Conservation (phyloP, 306 rosid species). For the Sophora flavescens region DNA sequence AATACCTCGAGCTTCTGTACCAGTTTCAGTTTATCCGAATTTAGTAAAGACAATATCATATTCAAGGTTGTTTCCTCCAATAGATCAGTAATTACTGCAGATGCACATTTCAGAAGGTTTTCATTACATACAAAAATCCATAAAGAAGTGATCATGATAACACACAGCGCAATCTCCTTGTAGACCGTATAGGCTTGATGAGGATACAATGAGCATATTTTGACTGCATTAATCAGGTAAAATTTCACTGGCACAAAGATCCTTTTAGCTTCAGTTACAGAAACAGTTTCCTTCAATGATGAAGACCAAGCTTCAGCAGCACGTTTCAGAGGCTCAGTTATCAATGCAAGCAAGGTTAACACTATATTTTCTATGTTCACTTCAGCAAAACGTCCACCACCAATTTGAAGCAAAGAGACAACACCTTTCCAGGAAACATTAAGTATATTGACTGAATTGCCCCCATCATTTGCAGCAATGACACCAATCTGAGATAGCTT, state of each 20-base stretch:
- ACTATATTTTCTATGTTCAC: conserved; percentile 63
- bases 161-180: conserved; percentile 67
- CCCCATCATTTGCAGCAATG: conserved; percentile 87
- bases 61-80: conserved; percentile 77
- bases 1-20: conserved; percentile 68
- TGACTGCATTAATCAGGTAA: conserved; percentile 80
- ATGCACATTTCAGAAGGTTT: conserved; percentile 61
- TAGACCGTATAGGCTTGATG: conserved; percentile 67
- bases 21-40: conserved; percentile 65
- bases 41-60: conserved; percentile 65
- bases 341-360: conserved; percentile 65
- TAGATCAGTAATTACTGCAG: conserved; percentile 70
- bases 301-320: conserved; percentile 80
- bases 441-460: conserved; percentile 79
- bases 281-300: conserved; percentile 58
- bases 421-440: conserved; percentile 95
- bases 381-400: conserved; percentile 56
- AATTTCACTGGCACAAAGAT: conserved; percentile 85
- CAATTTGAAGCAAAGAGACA: conserved; percentile 85
- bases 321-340: conserved; percentile 70
- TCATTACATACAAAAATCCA: conserved; percentile 65
- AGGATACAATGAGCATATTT: conserved; percentile 80
- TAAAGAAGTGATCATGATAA: conserved; percentile 71
- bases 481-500: conserved; percentile 74
- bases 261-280: conserved; percentile 82